phyloP scores from a whole-genome alignment of 1,284 basidiomycete species.

The Trichosporon faecale region DNA sequence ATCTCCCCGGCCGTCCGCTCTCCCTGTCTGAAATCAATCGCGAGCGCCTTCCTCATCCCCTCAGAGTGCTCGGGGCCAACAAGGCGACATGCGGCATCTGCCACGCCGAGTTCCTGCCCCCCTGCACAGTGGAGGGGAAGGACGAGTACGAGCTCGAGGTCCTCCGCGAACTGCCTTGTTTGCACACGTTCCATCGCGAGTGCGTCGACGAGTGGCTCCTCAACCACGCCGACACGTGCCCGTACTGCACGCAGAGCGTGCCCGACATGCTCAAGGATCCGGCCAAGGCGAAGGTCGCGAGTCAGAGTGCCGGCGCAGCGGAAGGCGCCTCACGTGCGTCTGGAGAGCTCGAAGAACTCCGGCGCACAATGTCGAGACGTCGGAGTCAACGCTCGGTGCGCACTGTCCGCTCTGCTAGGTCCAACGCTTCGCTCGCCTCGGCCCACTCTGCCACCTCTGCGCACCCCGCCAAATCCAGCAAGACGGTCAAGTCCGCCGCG shows the following conservation, averaged over 20 bases:
- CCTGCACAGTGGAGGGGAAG: constrained; percentile 24
- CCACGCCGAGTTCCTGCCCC: constrained; percentile 34
- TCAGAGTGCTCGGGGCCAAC: constrained; percentile 29
- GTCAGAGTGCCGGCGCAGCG: background rate
- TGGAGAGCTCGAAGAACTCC: background rate
- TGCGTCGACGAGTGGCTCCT: constrained; percentile 45
- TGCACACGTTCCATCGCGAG: constrained; percentile 40
- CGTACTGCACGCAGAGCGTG: constrained; percentile 39
- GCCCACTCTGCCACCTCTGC: no score
- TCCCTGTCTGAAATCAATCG: constrained; percentile 12
- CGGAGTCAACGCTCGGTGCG: background rate
- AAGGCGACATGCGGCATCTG: constrained; percentile 41
- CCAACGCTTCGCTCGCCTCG: no score
- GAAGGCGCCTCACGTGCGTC: no score
- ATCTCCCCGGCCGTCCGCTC: constrained; percentile 13
- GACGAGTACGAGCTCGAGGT: constrained; percentile 31
- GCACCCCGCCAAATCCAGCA: background rate
- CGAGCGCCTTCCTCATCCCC: background rate
- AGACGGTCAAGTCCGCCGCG: background rate
- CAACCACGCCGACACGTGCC: constrained; percentile 36
- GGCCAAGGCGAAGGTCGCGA: background rate
- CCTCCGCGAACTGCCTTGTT: constrained; percentile 36
- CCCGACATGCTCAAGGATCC: constrained; percentile 17
- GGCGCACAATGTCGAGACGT: background rate
- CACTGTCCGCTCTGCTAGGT: background rate